Base-by-base conservation (phyloP, 1,284 basidiomycete species). In the Sporisorium exsertum region DNA sequence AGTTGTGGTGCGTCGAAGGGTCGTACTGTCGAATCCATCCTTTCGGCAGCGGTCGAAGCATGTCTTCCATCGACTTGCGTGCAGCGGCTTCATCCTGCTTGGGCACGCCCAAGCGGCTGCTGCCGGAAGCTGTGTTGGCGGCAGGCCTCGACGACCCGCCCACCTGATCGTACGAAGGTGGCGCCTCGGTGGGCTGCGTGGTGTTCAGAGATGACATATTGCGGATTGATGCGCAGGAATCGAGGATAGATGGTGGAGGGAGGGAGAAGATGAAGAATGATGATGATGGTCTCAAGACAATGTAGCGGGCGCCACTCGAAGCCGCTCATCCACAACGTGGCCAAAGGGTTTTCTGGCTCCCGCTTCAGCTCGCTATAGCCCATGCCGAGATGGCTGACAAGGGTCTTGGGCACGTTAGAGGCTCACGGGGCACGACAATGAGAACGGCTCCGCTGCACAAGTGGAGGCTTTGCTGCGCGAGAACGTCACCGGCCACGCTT, bases 11-110 rank as follows among this genome's bases (percentile, higher is more conserved):
- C 16, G 65, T 60, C 7, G 64, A 53, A 13, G 74, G 69, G 51
- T 84, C 81, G 66, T 75, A 84, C 27, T 84, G 81, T 40, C 81
- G 79, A 33, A 84, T 73, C 82, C 82, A 82, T 3, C 79, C 79
- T 32, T 76, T 63, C 33, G 81, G 80, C 9, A 78, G 66, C 5
- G 80, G 77, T n/a, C 74, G 74, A 5, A 77, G 61, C 69, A 77
- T 72, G 53, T 77, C 74, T n/a, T 77, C 69, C 69, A 77, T 65
- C 24, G 64, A 68, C 52, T 68, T 68, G 26, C 74, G 64, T 2
- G 56, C 54, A 1, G 64, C 53, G 2, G 42, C 47, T 26, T 56
- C 63, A 7, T 61, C 45, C 12, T 61, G 26, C 1, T 57, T 22
- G 5, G 65, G 66, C 2, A 70, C 59, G 8, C 63, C 63, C 2